Percentiles rank a stretch among this genome's conserved stretches.
These are phyloP conservation scores for Alternaria arborescens DNA, from an alignment of 2,329 filamentous ascomycete species.

Conservation along the genomic window DNA sequence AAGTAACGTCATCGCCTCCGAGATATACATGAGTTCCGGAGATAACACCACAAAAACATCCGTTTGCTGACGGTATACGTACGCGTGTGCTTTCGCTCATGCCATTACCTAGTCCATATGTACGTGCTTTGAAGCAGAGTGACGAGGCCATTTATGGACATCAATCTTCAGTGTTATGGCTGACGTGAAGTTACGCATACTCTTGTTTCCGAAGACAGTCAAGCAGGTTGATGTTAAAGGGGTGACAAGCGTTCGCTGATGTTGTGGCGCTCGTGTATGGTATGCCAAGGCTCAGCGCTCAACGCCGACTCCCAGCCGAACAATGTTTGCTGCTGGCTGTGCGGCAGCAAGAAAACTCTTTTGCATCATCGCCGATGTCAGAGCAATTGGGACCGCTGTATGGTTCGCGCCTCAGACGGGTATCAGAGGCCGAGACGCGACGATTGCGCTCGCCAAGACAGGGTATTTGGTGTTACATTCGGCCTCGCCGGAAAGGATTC, in stretches of 20 bases:
- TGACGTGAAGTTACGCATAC: not conserved
- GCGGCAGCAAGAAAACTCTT: not conserved
- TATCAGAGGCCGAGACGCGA: not conserved
- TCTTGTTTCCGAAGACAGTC: not conserved
- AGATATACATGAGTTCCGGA: not conserved
- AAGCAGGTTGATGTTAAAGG: not conserved
- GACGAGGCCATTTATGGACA: not conserved
- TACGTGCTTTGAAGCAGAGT: not conserved
- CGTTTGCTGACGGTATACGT: constrained; percentile 4
- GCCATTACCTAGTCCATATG: not conserved
- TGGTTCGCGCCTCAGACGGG: not conserved
- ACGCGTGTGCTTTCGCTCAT: not conserved
- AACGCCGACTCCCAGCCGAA: constrained; percentile 11
- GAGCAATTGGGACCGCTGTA: not conserved
- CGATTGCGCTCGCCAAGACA: constrained; percentile 1
- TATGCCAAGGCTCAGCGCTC: constrained; percentile 7
- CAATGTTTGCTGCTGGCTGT: not conserved
- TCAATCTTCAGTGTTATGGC: not conserved
- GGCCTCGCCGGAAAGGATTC: not conserved
- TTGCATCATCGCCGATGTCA: not conserved
- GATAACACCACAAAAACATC: not conserved
- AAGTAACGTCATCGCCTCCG: not conserved
- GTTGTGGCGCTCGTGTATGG: not conserved
- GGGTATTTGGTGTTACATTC: not conserved
- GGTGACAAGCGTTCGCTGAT: not conserved